Percentiles rank a stretch among this genome's conserved stretches.
These are phyloP conservation scores for Flueggea neowawraea DNA, from an alignment of 441 rosid species.

Conservation along the genomic window DNA sequence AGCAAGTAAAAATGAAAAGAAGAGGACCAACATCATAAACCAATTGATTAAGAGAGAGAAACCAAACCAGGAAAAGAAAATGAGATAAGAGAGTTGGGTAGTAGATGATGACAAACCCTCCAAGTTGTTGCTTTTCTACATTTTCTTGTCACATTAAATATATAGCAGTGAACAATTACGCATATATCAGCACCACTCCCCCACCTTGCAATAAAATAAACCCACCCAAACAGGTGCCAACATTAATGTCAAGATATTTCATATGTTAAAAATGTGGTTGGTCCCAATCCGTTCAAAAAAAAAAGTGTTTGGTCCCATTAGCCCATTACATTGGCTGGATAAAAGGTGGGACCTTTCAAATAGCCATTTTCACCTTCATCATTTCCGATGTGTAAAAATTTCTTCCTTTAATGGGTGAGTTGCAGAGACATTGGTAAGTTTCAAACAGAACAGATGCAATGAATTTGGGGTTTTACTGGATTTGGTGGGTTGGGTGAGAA, in stretches of 20 bases:
- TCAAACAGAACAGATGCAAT: slow-evolving; percentile 8
- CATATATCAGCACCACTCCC: slow-evolving; percentile 13
- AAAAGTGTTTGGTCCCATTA: slow-evolving; percentile 9
- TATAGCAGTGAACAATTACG: slow-evolving; percentile 20
- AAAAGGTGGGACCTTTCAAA: neutral
- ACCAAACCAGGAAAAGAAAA: slow-evolving; percentile 1
- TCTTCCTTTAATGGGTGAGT: neutral
- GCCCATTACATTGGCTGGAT: slow-evolving; percentile 11
- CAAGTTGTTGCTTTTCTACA: slow-evolving; percentile 29
- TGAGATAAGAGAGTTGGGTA: slow-evolving; percentile 5
- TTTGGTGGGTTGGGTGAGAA: slow-evolving; percentile 25
- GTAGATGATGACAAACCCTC: slow-evolving; percentile 25
- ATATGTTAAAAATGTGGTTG: slow-evolving; percentile 3
- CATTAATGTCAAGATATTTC: slow-evolving; percentile 25
- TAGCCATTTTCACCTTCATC: slow-evolving; percentile 2
- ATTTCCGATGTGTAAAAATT: slow-evolving; percentile 30
- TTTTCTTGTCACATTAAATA: slow-evolving; percentile 40
- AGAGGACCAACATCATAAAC: slow-evolving; percentile 20
- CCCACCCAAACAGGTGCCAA: slow-evolving; percentile 10
- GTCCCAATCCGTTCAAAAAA: too few species aligned
- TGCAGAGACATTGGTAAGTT: slow-evolving; percentile 3
- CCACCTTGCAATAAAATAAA: slow-evolving; percentile 37
- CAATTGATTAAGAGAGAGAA: slow-evolving; percentile 25
- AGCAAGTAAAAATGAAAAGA: too few species aligned
- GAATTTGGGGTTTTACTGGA: slow-evolving; percentile 9